A percentile compares a stretch with the other conserved stretches of the same genome.
These are phyloP conservation scores for Begonia fuchsioides DNA, from an alignment of 306 rosid genomes.

Conservation along the genomic window DNA sequence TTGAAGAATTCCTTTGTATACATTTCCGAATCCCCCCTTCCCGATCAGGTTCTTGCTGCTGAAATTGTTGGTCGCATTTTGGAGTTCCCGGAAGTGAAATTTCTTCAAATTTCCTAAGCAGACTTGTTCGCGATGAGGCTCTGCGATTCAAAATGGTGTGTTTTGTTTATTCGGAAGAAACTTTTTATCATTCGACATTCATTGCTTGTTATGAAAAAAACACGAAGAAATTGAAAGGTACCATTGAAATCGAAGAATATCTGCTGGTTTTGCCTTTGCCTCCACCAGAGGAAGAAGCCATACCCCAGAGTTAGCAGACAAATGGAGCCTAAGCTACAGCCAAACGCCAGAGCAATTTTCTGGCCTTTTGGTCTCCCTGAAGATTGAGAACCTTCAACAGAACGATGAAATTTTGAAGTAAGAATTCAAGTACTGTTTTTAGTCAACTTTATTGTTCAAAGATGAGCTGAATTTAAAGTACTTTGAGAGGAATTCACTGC, in stretches of 20 bases:
- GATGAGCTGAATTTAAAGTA: slow-evolving; percentile 23
- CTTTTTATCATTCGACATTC: no score
- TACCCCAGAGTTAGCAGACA: slow-evolving; percentile 55
- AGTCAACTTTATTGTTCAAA: slow-evolving; percentile 3
- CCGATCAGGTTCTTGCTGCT: slow-evolving; percentile 80
- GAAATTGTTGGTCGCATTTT: slow-evolving; percentile 74
- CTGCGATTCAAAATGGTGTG: slow-evolving; percentile 23
- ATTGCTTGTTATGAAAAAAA: background rate
- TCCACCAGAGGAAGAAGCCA: slow-evolving; percentile 87
- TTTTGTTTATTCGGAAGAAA: background rate
- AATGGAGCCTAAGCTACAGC: slow-evolving; percentile 68
- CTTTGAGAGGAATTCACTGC: slow-evolving; percentile 40
- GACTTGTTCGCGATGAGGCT: slow-evolving; percentile 53
- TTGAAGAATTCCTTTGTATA: slow-evolving; percentile 76
- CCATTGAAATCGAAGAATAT: slow-evolving; percentile 82
- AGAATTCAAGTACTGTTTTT: slow-evolving; percentile 2
- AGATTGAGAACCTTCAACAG: slow-evolving; percentile 34
- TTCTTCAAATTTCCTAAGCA: slow-evolving; percentile 81
- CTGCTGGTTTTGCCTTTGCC: slow-evolving; percentile 69
- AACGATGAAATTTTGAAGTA: slow-evolving; percentile 7
- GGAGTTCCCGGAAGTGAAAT: slow-evolving; percentile 86
- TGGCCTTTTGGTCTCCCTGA: slow-evolving; percentile 48
- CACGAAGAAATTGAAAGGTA: slow-evolving; percentile 16
- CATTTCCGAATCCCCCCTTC: slow-evolving; percentile 89
- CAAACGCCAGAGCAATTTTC: slow-evolving; percentile 64